A percentile compares a stretch with the other conserved stretches of the same genome.
Evolutionary conservation across 1,139 yeast genomes (phyloP).

Genomic region (Taphrina deformans): DNA sequence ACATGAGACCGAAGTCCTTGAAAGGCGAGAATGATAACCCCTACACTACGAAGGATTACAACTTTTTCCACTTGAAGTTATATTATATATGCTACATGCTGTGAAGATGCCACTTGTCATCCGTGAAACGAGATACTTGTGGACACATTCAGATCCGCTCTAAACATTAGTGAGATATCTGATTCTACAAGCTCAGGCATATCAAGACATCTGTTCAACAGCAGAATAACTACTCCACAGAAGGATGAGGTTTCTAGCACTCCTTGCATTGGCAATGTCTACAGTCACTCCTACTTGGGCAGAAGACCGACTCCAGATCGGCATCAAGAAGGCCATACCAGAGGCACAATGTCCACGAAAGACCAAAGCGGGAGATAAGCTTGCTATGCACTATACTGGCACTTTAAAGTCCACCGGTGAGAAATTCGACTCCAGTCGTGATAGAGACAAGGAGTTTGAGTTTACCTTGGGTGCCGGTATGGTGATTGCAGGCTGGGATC

Average conservation of each 20-base stretch:
- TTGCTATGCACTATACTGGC: constrained; percentile 96
- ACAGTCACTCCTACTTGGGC: constrained; percentile 1
- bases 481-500: constrained; percentile 97
- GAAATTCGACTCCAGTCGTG: constrained; percentile 86
- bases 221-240: no score
- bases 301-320: constrained; percentile 26
- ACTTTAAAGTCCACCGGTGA: constrained; percentile 86
- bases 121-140: neutral
- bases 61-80: neutral
- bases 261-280: constrained; percentile 4
- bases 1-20: neutral
- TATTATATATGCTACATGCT: neutral
- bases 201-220: no score
- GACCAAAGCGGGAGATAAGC: constrained; percentile 90
- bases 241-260: neutral
- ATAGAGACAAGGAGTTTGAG: constrained; percentile 90
- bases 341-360: constrained; percentile 20
- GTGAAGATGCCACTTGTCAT: neutral
- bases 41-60: constrained; percentile 25
- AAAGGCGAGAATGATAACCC: constrained; percentile 31
- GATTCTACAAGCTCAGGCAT: no score
- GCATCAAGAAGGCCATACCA: constrained; percentile 23
- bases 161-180: no score
- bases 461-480: constrained; percentile 95
- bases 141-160: no score